These are phyloP conservation scores for Juglanconis oblonga DNA, from an alignment of 2,329 filamentous ascomycete species.

Conservation along the genomic window DNA sequence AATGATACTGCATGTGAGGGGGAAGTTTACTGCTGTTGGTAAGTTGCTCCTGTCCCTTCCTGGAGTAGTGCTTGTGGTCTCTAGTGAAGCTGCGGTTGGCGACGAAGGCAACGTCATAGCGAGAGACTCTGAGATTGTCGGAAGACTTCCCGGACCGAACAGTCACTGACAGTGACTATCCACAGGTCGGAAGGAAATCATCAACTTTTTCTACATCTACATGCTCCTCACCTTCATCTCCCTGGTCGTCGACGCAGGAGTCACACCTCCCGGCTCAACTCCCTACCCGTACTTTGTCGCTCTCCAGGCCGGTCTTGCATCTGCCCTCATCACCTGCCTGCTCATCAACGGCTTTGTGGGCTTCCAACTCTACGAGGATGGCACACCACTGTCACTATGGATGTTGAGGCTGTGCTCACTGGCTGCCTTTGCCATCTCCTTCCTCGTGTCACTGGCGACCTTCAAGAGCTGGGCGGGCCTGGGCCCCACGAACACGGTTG, in stretches of 20 bases:
- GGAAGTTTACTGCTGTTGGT: slow-evolving; percentile 98
- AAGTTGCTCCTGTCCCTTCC: slow-evolving; percentile 33
- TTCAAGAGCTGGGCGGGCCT: slow-evolving; percentile 91
- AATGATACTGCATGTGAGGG: slow-evolving; percentile 95
- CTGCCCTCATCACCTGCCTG: slow-evolving; percentile 82
- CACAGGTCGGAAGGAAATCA: slow-evolving; percentile 63
- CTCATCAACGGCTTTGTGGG: slow-evolving; percentile 98
- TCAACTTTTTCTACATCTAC: slow-evolving; percentile 96
- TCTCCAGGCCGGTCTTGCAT: slow-evolving; percentile 79
- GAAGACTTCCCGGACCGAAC: not conserved
- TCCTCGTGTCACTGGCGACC: slow-evolving; percentile 83
- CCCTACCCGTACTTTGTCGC: slow-evolving; percentile 91
- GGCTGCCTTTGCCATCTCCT: slow-evolving; percentile 80
- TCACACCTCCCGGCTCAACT: slow-evolving; percentile 76
- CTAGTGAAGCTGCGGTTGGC: slow-evolving; percentile 11
- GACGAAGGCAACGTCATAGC: not conserved
- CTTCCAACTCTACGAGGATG: slow-evolving; percentile 97
- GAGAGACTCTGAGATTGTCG: no score
- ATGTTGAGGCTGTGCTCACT: slow-evolving; percentile 76
- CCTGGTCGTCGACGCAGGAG: slow-evolving; percentile 87
- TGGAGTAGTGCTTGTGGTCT: not conserved
- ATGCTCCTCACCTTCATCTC: slow-evolving; percentile 86
- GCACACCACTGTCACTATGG: slow-evolving; percentile 91
- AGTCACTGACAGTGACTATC: slow-evolving; percentile 12
- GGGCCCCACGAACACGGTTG: slow-evolving; percentile 79